Base-by-base conservation (phyloP, 1,139 yeast genomes). In the Yamadazyma diospyri region DNA sequence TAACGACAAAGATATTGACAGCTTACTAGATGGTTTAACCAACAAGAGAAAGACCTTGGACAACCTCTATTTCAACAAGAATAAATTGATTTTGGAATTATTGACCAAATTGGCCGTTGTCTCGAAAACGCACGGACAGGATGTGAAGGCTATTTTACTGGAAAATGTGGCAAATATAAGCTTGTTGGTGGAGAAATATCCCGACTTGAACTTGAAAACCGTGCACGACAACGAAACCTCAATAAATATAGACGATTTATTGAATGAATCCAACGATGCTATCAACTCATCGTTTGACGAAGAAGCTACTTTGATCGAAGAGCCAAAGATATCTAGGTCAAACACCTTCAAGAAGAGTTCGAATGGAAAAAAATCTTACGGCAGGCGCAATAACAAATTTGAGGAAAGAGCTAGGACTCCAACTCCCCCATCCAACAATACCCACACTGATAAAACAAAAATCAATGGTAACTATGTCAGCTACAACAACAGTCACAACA, bases 41-140 rank as follows among this genome's bases (percentile, higher is more conserved):
- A 63, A 60, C 41, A 68, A 68, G 43, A 54, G 69, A 31, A 62
- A 60, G 33, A 51, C 68, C 17, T 62, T 69, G 64, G 73, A 67
- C 42, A 60, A 57, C 38, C 53, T 72, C 34, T 73, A 74, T 42
- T 63, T 59, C 31, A 65, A 61, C 41, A 72, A 70, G 51, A 74
- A 72, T 49, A 63, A 60, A 33, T 55, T 65, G n/a, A 58, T 73
- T 4, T 58, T 69, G 33, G 69, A 66, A 10, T 63, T 73, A 20
- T 58, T 76, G 38, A 46, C 64, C 5, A 55, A 59, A 29, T 59
- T 76, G 36, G 74, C 77, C 1, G 51, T 54, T 22, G 64, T 72
- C 10, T 62, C 78, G 3, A 69, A 62, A 40, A 46, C 58, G 19
- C 79, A 75, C 45, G 79, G 79, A 34, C 64, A 65, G 53, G 71